Conservation (phyloP, 306 rosid species). For the Coriaria nepalensis region DNA sequence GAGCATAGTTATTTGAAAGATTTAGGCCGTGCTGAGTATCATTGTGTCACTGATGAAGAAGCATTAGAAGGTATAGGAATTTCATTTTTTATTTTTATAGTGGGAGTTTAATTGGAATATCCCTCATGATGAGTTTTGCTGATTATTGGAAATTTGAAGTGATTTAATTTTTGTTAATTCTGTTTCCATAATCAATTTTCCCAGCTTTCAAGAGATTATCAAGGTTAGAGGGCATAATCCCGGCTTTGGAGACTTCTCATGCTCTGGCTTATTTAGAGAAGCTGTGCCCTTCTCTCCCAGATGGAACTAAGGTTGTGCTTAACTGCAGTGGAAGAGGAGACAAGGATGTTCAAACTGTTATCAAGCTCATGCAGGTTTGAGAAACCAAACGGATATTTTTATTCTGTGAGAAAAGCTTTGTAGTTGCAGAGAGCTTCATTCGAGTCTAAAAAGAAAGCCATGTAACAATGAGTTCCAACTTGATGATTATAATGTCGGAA, state of each 20-base stretch:
- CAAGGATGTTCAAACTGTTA: slow-evolving; percentile 90
- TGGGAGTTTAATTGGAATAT: neutral
- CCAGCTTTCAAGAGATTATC: slow-evolving; percentile 83
- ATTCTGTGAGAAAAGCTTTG: too few species aligned
- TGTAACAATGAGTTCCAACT: too few species aligned
- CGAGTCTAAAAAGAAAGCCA: too few species aligned
- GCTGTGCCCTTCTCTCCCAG: slow-evolving; percentile 67
- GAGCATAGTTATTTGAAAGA: slow-evolving; percentile 94
- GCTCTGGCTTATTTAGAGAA: slow-evolving; percentile 79
- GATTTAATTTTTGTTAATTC: too few species aligned
- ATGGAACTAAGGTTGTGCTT: slow-evolving; percentile 63
- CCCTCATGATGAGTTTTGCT: neutral
- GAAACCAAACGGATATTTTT: neutral
- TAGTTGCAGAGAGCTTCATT: too few species aligned
- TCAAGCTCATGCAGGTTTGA: slow-evolving; percentile 62
- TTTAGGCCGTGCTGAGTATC: slow-evolving; percentile 70
- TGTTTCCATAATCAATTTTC: too few species aligned
- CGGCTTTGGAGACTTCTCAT: slow-evolving; percentile 94
- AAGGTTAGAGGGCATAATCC: slow-evolving; percentile 85
- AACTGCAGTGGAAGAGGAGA: slow-evolving; percentile 96
- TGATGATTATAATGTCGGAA: too few species aligned
- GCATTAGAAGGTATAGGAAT: slow-evolving; percentile 69
- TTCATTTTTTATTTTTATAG: neutral
- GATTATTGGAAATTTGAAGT: too few species aligned
- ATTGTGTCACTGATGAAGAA: slow-evolving; percentile 76